Evolutionary conservation across 1,139 yeast genomes (phyloP).

Genomic region (Scheffersomyces cryptocercus): DNA sequence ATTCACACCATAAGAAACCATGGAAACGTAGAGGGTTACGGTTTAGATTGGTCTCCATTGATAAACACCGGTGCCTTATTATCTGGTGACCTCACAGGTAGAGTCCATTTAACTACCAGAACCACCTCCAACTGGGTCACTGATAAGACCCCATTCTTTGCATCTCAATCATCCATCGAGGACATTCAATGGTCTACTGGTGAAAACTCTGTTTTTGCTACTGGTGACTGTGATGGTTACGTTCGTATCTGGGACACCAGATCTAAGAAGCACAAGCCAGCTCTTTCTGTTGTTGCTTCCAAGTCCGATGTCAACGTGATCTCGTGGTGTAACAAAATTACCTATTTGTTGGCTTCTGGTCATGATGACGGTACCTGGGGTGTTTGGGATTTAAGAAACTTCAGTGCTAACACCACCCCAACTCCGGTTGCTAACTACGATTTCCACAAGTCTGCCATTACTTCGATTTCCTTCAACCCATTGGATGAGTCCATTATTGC

Average conservation of each 20-base stretch:
- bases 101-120: slow-evolving; percentile 75
- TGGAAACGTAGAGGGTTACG: slow-evolving; percentile 97
- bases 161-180: slow-evolving; percentile 79
- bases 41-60: slow-evolving; percentile 94
- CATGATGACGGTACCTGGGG: slow-evolving; percentile 98
- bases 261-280: slow-evolving; percentile 88
- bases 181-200: slow-evolving; percentile 96
- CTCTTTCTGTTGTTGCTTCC: slow-evolving; percentile 83
- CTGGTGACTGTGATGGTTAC: slow-evolving; percentile 90
- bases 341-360: slow-evolving; percentile 88
- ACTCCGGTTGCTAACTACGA: slow-evolving; percentile 89
- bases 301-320: slow-evolving; percentile 87
- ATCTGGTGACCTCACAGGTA: slow-evolving; percentile 88
- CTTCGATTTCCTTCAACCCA: slow-evolving; percentile 93
- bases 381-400: slow-evolving; percentile 94
- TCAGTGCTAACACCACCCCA: slow-evolving; percentile 60
- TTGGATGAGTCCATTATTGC: slow-evolving; percentile 94
- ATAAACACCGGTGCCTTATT: slow-evolving; percentile 77
- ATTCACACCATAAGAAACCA: slow-evolving; percentile 81
- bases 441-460: slow-evolving; percentile 92
- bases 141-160: slow-evolving; percentile 76
- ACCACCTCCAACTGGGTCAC: slow-evolving; percentile 80
- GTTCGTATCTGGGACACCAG: slow-evolving; percentile 97
- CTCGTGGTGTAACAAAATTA: slow-evolving; percentile 90
- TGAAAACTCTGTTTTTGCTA: slow-evolving; percentile 90